Percentiles rank a stretch among this genome's conserved stretches.
phyloP scores from a whole-genome alignment of 2,329 filamentous ascomycete genomes.

The Verticillium longisporum region DNA sequence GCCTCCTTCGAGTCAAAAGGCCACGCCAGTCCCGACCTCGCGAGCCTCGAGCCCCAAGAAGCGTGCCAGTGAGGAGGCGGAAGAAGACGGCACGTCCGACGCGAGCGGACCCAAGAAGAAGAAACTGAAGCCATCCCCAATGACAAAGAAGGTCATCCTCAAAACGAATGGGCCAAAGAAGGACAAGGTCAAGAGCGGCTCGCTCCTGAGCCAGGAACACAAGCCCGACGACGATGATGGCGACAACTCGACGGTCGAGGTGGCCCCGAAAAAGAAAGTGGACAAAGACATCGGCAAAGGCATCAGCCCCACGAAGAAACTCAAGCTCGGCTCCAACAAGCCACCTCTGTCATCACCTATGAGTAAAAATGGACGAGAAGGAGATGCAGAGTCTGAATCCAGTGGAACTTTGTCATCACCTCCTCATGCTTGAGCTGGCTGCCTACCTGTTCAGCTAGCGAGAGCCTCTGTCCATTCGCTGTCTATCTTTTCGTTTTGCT shows the following conservation, averaged over 20 bases:
- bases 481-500: not conserved
- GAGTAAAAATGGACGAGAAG: constrained; percentile 41
- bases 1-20: constrained; percentile 56
- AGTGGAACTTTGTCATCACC: constrained; percentile 51
- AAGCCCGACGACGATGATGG: constrained; percentile 23
- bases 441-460: not conserved
- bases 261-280: constrained; percentile 26
- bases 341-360: constrained; percentile 40
- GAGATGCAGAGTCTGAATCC: constrained; percentile 48
- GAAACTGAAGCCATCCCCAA: constrained; percentile 42
- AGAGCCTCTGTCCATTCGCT: not conserved
- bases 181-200: constrained; percentile 46
- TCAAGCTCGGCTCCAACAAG: constrained; percentile 32
- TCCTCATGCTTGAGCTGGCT: constrained; percentile 16
- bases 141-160: constrained; percentile 48
- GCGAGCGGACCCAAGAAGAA: constrained; percentile 48
- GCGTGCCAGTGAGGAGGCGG: constrained; percentile 48
- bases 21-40: constrained; percentile 50
- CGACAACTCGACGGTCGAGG: constrained; percentile 16
- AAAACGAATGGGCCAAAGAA: constrained; percentile 49
- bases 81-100: constrained; percentile 46
- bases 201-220: constrained; percentile 43
- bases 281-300: constrained; percentile 18
- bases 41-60: constrained; percentile 50
- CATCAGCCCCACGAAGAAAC: constrained; percentile 33